Evolutionary conservation across 1,139 yeast genomes (phyloP).

Genomic region (Candida labiduridarum): DNA sequence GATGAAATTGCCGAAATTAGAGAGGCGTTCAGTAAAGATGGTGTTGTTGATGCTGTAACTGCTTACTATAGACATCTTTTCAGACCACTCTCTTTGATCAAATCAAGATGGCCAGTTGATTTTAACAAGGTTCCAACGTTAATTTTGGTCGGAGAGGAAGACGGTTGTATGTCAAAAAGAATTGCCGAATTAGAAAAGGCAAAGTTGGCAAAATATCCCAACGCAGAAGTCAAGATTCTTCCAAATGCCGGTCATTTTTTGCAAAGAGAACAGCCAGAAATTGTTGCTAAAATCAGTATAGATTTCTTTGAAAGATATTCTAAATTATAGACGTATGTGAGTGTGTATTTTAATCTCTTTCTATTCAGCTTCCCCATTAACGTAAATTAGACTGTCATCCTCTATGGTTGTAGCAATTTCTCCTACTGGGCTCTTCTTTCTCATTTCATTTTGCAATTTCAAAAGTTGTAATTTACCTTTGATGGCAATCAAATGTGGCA

Average conservation of each 20-base stretch:
- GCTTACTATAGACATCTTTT: constrained; percentile 44
- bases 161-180: constrained; percentile 41
- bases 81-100: constrained; percentile 24
- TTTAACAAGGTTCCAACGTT: constrained; percentile 44
- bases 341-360: neutral
- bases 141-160: constrained; percentile 39
- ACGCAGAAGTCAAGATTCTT: constrained; percentile 33
- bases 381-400: constrained; percentile 28
- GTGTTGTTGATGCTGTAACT: constrained; percentile 41
- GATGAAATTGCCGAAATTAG: constrained; percentile 34
- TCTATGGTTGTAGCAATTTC: constrained; percentile 18
- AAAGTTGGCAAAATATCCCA: constrained; percentile 22
- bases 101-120: constrained; percentile 33
- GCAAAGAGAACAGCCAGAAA: constrained; percentile 42
- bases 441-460: constrained; percentile 40
- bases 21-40: constrained; percentile 26
- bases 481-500: constrained; percentile 43
- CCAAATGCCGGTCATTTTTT: constrained; percentile 43
- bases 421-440: constrained; percentile 23
- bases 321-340: neutral
- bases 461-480: constrained; percentile 49
- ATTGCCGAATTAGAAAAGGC: constrained; percentile 29
- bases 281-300: constrained; percentile 27
- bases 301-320: constrained; percentile 29
- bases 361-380: constrained; percentile 46